phyloP scores from a whole-genome alignment of 108 stramenopile species.

The Skeletonema menzelii region DNA sequence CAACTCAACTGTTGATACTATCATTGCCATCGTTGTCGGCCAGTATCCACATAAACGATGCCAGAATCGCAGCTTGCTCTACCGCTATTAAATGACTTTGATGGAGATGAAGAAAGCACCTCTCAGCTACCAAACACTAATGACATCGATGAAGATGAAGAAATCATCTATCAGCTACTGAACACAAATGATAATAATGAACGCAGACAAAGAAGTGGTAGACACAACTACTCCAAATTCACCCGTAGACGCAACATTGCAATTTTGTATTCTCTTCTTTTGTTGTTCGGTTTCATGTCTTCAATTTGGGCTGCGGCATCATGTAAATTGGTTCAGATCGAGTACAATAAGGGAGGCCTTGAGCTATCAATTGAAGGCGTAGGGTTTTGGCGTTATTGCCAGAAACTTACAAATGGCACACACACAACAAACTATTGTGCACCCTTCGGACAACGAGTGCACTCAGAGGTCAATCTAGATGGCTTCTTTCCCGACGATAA shows the following conservation, averaged over 20 bases:
- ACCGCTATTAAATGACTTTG: background rate
- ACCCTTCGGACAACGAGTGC: background rate
- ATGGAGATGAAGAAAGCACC: background rate
- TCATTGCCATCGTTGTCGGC: no score
- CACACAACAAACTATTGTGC: constrained; percentile 5
- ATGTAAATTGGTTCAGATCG: constrained; percentile 20
- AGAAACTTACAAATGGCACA: background rate
- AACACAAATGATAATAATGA: constrained; percentile 6
- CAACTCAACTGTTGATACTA: no score
- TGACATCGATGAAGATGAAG: constrained; percentile 9
- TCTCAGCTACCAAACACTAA: constrained; percentile 9
- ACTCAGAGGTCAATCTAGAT: constrained; percentile 7
- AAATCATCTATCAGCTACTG: constrained; percentile 12
- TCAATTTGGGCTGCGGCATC: constrained; percentile 15
- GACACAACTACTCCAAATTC: background rate
- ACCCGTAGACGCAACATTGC: background rate
- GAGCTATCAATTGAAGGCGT: constrained; percentile 21
- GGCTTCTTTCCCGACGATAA: constrained; percentile 24
- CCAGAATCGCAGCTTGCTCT: background rate
- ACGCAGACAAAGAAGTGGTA: background rate
- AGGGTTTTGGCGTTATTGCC: constrained; percentile 26
- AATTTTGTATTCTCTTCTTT: background rate
- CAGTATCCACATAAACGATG: no score
- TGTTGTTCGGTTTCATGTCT: constrained; percentile 18
- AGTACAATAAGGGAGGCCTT: constrained; percentile 16